A percentile compares a stretch with the other conserved stretches of the same genome.
These are phyloP conservation scores for Aureobasidium zeae DNA, from an alignment of 2,329 filamentous ascomycete genomes.

Conservation along the genomic window DNA sequence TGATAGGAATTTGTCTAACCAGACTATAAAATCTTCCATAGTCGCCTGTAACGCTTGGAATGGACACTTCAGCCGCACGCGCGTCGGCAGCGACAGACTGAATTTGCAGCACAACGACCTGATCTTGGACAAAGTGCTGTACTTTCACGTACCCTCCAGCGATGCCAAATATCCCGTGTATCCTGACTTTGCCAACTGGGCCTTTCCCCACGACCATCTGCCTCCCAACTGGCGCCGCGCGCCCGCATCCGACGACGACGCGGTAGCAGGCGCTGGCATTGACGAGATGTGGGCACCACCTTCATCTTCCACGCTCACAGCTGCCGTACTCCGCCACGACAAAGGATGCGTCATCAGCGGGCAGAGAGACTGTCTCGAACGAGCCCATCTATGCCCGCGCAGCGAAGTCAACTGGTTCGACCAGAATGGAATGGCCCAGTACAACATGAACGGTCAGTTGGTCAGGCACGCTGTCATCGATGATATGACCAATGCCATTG, in stretches of 20 bases:
- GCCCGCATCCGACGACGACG: not conserved
- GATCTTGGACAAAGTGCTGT: not conserved
- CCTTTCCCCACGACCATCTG: constrained; percentile 15
- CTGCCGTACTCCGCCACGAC: constrained; percentile 15
- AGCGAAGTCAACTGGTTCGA: constrained; percentile 17
- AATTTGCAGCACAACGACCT: constrained; percentile 9
- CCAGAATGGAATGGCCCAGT: constrained; percentile 15
- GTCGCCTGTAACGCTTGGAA: constrained; percentile 17
- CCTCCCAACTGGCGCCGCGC: constrained; percentile 11
- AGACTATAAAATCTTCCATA: too few species aligned
- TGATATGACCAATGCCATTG: constrained; percentile 15
- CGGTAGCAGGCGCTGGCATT: not conserved
- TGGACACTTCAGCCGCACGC: constrained; percentile 14
- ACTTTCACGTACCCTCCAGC: constrained; percentile 16
- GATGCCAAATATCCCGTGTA: constrained; percentile 16
- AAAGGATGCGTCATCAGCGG: constrained; percentile 7
- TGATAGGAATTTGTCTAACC: too few species aligned
- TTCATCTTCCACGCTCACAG: constrained; percentile 7
- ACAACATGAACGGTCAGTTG: constrained; percentile 10
- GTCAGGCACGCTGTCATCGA: constrained; percentile 10
- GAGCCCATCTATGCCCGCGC: constrained; percentile 18
- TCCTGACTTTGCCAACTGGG: constrained; percentile 15
- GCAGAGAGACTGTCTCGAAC: constrained; percentile 15
- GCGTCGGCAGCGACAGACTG: constrained; percentile 5
- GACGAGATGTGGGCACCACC: constrained; percentile 5